Percentiles rank a stretch among this genome's conserved stretches.
Evolutionary conservation across 2,329 filamentous ascomycete species (phyloP).

Genomic region (Xylariaceae sp.): DNA sequence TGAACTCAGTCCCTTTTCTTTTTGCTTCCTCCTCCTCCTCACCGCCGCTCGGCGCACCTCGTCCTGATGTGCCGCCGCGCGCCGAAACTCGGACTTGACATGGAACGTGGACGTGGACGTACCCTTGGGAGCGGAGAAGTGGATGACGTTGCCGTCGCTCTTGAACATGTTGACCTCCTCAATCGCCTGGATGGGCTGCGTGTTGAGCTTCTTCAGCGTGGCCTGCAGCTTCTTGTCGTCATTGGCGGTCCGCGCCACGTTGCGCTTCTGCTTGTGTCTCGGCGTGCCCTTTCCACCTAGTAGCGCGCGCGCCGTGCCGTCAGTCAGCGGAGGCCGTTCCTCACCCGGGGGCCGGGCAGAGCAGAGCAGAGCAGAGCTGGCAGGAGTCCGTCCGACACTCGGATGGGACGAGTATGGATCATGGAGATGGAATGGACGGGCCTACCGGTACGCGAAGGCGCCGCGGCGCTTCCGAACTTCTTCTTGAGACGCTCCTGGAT

Average conservation of each 20-base stretch:
- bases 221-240: constrained; percentile 99
- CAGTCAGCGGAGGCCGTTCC: no score
- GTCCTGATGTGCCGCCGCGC: no score
- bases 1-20: no score
- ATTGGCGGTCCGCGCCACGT: constrained; percentile 82
- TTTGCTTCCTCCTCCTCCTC: no score
- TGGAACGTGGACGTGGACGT: constrained; percentile 29
- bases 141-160: constrained; percentile 98
- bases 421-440: no score
- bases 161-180: constrained; percentile 99
- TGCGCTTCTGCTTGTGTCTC: constrained; percentile 96
- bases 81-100: background rate
- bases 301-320: no score
- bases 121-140: constrained; percentile 98
- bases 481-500: constrained; percentile 34
- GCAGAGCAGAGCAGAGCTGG: no score
- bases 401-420: no score
- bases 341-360: no score
- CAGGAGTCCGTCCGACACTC: no score
- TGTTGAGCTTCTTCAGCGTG: constrained; percentile 97
- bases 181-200: constrained; percentile 97
- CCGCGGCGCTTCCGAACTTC: constrained; percentile 27
- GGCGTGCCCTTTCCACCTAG: constrained; percentile 90
- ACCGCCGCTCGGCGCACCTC: no score
- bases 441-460: constrained; percentile 26